Evolutionary conservation across 352 stramenopile species (phyloP).

Genomic region (Pythium myriotylum): DNA sequence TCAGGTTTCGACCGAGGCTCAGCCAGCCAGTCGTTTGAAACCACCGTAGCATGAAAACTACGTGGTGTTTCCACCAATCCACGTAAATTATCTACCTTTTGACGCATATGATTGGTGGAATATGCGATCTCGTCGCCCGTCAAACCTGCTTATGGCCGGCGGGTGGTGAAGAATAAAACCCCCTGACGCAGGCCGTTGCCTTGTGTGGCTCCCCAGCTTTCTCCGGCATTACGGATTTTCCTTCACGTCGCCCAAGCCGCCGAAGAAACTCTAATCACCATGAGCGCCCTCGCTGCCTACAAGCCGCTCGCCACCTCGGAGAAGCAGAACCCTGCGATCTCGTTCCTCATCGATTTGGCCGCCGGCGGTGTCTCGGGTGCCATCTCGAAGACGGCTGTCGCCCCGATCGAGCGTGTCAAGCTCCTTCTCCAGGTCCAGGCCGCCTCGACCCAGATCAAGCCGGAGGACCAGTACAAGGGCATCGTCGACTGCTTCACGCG

Average conservation of each 20-base stretch:
- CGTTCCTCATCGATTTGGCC: slow-evolving; percentile 84
- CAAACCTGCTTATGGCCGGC: slow-evolving; percentile 30
- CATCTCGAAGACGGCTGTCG: slow-evolving; percentile 92
- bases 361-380: slow-evolving; percentile 84
- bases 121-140: slow-evolving; percentile 15
- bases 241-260: slow-evolving; percentile 66
- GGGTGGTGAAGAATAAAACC: slow-evolving; percentile 57
- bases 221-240: slow-evolving; percentile 81
- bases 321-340: slow-evolving; percentile 44
- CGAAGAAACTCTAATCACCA: slow-evolving; percentile 60
- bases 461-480: slow-evolving; percentile 92
- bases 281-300: slow-evolving; percentile 78
- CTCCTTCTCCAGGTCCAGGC: slow-evolving; percentile 92
- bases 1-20: slow-evolving; percentile 32
- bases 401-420: slow-evolving; percentile 92
- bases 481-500: slow-evolving; percentile 90
- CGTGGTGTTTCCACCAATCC: slow-evolving; percentile 49
- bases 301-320: slow-evolving; percentile 83
- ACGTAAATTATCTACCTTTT: background rate
- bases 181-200: slow-evolving; percentile 14
- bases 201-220: slow-evolving; percentile 4
- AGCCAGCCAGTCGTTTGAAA: slow-evolving; percentile 69
- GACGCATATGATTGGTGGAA: slow-evolving; percentile 30
- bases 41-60: slow-evolving; percentile 20
- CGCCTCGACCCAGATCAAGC: slow-evolving; percentile 90